A percentile compares a stretch with the other conserved stretches of the same genome.
phyloP scores from a whole-genome alignment of 495 filamentous ascomycete species.

The Daldinia bambusicola region DNA sequence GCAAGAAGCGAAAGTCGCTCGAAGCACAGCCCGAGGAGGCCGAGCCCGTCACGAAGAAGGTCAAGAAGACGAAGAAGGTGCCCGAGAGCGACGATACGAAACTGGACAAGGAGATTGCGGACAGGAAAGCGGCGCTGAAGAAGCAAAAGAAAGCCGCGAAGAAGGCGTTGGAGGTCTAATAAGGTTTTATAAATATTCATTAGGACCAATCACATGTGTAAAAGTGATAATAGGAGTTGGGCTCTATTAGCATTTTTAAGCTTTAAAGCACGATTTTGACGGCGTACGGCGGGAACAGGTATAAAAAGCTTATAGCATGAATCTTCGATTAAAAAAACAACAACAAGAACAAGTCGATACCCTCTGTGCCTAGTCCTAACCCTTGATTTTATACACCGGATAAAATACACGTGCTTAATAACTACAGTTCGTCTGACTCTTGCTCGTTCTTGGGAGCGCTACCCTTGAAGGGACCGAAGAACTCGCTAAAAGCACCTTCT shows the following conservation, averaged over 20 bases:
- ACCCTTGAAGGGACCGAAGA: conserved; percentile 68
- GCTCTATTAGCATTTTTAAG: conserved; percentile 43
- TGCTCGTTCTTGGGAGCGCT: conserved; percentile 35
- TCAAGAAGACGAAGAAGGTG: conserved; percentile 62
- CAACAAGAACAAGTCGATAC: conserved; percentile 10
- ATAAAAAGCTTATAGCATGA: conserved; percentile 25
- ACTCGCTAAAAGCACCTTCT: conserved; percentile 73
- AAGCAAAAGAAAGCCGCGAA: conserved; percentile 68
- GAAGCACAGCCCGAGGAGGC: conserved; percentile 48
- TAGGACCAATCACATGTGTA: conserved; percentile 25
- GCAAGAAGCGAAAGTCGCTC: conserved; percentile 73
- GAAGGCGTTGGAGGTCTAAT: conserved; percentile 62
- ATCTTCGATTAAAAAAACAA: conserved; percentile 17
- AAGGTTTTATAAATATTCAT: background rate
- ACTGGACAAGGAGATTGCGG: conserved; percentile 67
- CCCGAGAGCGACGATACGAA: conserved; percentile 64
- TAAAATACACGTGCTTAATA: conserved; percentile 6
- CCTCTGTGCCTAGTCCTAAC: conserved; percentile 19
- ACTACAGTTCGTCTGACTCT: conserved; percentile 42
- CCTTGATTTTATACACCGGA: conserved; percentile 30
- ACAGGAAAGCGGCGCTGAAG: conserved; percentile 67
- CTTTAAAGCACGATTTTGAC: conserved; percentile 28
- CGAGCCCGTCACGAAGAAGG: conserved; percentile 58
- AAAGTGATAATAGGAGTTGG: conserved; percentile 44
- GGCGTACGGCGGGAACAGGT: conserved; percentile 27